Evolutionary conservation across 225 moss, liverwort and hornwort species (phyloP).

Genomic region (Pseudoscleropodium purum): DNA sequence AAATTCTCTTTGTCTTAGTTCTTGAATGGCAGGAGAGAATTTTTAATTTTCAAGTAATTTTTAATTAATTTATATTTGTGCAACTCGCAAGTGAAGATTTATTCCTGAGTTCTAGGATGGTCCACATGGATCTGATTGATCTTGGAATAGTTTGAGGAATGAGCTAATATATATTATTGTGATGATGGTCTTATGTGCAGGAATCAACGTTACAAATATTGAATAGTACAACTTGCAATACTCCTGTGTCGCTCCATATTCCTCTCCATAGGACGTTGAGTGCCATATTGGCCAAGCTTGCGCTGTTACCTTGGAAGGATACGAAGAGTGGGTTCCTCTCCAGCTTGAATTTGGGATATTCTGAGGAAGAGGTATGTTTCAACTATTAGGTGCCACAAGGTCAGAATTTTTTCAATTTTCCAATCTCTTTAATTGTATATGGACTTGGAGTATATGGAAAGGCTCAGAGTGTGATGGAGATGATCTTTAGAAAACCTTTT

Average conservation of each 20-base stretch:
- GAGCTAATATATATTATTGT: background rate
- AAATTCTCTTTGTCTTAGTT: background rate
- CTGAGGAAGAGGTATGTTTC: constrained; percentile 63
- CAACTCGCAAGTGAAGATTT: background rate
- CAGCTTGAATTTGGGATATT: constrained; percentile 46
- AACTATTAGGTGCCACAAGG: background rate
- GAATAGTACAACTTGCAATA: background rate
- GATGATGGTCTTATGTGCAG: constrained; percentile 17
- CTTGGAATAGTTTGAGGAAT: background rate
- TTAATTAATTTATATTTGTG: background rate
- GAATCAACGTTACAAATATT: constrained; percentile 11
- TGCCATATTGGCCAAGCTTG: constrained; percentile 76
- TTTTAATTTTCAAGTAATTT: background rate
- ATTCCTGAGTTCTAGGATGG: background rate
- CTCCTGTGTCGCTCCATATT: constrained; percentile 78
- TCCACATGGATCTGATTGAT: background rate
- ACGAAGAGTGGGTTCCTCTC: constrained; percentile 45
- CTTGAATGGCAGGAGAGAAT: background rate
- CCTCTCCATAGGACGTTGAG: constrained; percentile 85
- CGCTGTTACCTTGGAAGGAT: constrained; percentile 63
- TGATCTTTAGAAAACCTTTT: background rate
- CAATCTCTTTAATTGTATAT: background rate
- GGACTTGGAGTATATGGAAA: background rate
- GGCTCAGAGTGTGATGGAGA: background rate
- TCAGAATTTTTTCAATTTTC: background rate